Conservation (phyloP, 768 basidiomycete genomes). For the Russula griseocarnosa region DNA sequence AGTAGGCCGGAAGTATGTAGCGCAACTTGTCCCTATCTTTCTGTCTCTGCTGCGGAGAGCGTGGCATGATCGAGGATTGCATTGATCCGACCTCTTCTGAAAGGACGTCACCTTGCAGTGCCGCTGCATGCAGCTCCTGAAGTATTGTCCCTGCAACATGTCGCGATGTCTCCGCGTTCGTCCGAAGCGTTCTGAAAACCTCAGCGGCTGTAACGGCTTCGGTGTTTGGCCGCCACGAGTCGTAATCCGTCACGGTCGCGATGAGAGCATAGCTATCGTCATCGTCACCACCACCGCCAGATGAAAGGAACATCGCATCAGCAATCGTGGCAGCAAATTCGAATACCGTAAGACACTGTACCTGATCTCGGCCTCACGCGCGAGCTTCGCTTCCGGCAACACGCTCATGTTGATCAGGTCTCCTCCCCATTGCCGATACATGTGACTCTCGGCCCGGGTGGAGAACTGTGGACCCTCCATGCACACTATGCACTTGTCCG, state of each 20-base stretch:
- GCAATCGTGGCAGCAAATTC: neutral
- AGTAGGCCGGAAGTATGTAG: constrained; percentile 78
- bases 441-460: constrained; percentile 91
- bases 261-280: constrained; percentile 79
- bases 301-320: neutral
- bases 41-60: constrained; percentile 46
- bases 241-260: constrained; percentile 90
- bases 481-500: constrained; percentile 81
- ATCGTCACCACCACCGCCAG: neutral
- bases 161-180: constrained; percentile 84
- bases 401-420: constrained; percentile 98
- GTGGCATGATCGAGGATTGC: constrained; percentile 82
- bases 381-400: constrained; percentile 94
- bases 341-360: constrained; percentile 36
- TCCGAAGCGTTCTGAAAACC: constrained; percentile 81
- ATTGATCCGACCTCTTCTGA: constrained; percentile 76
- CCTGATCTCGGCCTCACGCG: constrained; percentile 92
- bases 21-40: constrained; percentile 66
- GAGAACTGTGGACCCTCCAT: constrained; percentile 99
- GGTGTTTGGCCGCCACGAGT: constrained; percentile 83
- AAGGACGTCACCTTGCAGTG: constrained; percentile 52
- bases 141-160: constrained; percentile 67
- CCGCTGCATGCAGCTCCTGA: constrained; percentile 61
- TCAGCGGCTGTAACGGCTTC: constrained; percentile 86
- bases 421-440: constrained; percentile 91